Conservation (phyloP, 106 monocot species). For the Dendrobium officinale region DNA sequence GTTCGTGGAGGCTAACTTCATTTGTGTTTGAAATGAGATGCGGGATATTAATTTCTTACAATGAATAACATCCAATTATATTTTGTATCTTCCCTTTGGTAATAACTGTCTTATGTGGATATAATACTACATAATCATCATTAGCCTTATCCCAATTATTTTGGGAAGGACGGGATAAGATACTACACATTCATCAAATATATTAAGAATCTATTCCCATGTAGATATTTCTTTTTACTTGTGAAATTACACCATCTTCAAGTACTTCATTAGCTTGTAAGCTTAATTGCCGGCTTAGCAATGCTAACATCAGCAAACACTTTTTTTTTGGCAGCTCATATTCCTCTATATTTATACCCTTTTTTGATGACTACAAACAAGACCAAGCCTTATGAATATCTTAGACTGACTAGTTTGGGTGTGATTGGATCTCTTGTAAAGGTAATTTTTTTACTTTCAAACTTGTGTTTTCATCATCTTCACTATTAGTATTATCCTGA, state of each 20-base stretch:
- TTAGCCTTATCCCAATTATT: neutral
- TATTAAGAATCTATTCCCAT: neutral
- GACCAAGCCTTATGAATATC: slow-evolving; percentile 79
- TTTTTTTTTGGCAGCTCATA: slow-evolving; percentile 75
- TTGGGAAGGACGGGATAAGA: neutral
- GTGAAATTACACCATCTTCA: neutral
- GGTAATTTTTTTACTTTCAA: slow-evolving; percentile 32
- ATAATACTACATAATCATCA: neutral
- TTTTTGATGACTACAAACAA: slow-evolving; percentile 90
- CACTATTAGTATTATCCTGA: no score
- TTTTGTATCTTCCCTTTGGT: neutral
- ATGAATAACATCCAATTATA: neutral
- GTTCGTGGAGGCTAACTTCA: neutral
- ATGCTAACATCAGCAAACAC: neutral
- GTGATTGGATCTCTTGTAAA: slow-evolving; percentile 98
- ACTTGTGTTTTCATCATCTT: neutral
- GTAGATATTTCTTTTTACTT: neutral
- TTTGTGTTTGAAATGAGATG: neutral
- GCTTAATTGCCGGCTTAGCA: neutral
- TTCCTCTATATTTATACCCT: slow-evolving; percentile 91
- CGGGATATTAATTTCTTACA: neutral
- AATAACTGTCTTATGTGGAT: neutral
- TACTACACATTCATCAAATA: neutral
- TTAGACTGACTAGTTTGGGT: slow-evolving; percentile 93
- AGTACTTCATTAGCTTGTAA: neutral